Evolutionary conservation across 768 basidiomycete genomes (phyloP).

Genomic region (Lactarius trivialis): DNA sequence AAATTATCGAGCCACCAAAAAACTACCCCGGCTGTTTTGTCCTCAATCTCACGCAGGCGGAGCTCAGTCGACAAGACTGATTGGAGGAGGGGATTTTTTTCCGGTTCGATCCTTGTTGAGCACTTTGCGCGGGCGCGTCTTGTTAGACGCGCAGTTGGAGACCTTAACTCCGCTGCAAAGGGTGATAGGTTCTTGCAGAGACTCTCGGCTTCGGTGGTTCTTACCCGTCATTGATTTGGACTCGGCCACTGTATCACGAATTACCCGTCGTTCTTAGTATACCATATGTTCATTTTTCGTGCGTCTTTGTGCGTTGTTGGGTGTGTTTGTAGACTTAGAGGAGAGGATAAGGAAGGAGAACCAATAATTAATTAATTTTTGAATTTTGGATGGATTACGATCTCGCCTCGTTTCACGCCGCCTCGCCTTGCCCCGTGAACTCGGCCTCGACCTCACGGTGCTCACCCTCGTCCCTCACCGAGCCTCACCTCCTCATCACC

Average conservation of each 20-base stretch:
- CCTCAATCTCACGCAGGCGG: constrained; percentile 77
- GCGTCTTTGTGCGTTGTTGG: neutral
- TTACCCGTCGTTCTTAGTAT: neutral
- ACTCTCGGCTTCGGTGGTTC: neutral
- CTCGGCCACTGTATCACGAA: constrained; percentile 3
- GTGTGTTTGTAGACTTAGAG: neutral
- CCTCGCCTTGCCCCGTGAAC: neutral
- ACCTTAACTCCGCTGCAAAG: neutral
- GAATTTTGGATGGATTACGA: neutral
- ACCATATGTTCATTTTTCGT: neutral
- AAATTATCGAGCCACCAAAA: constrained; percentile 74
- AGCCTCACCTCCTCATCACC: constrained; percentile 22
- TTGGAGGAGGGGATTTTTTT: neutral
- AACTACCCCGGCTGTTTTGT: constrained; percentile 61
- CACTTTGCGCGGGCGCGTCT: neutral
- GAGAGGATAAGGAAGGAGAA: too few relatives aligned
- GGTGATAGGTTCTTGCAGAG: neutral
- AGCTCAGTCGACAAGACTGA: constrained; percentile 66
- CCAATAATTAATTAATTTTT: neutral
- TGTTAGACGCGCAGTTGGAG: neutral
- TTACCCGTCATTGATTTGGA: neutral
- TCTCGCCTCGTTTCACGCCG: neutral
- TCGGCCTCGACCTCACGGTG: constrained; percentile 7
- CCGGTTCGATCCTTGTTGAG: neutral
- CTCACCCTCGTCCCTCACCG: constrained; percentile 14